Evolutionary conservation across 805 yeast genomes (phyloP).

Genomic region (Tetrapisispora pingtungensis): DNA sequence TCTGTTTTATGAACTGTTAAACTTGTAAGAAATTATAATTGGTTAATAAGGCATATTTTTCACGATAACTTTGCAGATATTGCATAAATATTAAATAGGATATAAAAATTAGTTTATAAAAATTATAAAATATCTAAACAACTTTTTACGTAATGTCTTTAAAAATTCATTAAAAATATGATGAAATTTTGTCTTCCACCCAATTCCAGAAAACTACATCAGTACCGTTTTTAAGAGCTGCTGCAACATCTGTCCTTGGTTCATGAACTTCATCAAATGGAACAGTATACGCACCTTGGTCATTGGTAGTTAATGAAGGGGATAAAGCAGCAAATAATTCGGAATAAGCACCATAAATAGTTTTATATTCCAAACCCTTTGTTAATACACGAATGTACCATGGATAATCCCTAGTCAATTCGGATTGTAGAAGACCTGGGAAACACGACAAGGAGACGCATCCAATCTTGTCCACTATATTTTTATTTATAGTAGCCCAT

Average conservation of each 20-base stretch:
- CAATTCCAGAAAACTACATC: constrained; percentile 23
- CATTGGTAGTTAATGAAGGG: constrained; percentile 20
- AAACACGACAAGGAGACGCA: constrained; percentile 27
- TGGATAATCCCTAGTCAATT: constrained; percentile 17
- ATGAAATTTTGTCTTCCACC: constrained; percentile 12
- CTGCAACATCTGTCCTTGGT: constrained; percentile 20
- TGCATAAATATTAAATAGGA: too few species aligned
- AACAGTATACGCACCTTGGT: constrained; percentile 28
- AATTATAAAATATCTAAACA: too few species aligned
- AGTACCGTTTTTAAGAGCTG: constrained; percentile 21
- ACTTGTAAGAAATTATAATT: too few species aligned
- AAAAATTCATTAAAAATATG: neutral
- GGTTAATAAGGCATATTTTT: too few species aligned
- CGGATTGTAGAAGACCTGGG: constrained; percentile 30
- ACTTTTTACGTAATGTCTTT: neutral
- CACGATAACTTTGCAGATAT: too few species aligned
- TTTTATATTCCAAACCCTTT: constrained; percentile 9
- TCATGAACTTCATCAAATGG: constrained; percentile 28
- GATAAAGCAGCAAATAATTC: constrained; percentile 30
- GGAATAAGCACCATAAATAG: constrained; percentile 30
- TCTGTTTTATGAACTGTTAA: too few species aligned
- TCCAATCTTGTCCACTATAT: constrained; percentile 15
- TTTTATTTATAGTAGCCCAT: constrained; percentile 25
- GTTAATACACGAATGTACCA: constrained; percentile 4
- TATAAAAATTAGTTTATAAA: too few species aligned